phyloP scores from a whole-genome alignment of 2,329 filamentous ascomycete genomes.

The Scedosporium minutisporum region DNA sequence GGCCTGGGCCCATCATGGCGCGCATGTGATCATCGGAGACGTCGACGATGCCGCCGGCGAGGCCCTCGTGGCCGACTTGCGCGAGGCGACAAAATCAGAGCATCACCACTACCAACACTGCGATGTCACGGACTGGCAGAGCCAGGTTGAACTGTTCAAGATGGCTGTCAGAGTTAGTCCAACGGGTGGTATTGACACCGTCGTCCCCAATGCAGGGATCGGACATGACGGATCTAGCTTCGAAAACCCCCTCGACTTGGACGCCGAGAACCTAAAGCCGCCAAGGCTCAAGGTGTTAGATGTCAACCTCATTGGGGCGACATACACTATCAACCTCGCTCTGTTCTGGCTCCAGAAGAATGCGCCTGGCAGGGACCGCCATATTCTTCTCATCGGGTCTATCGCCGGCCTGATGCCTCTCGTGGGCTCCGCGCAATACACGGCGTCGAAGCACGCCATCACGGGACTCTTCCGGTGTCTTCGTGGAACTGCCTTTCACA shows the following conservation, averaged over 20 bases:
- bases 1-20: slow-evolving; percentile 44
- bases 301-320: slow-evolving; percentile 53
- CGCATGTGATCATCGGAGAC: slow-evolving; percentile 55
- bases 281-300: slow-evolving; percentile 46
- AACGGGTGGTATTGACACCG: slow-evolving; percentile 47
- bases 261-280: slow-evolving; percentile 26
- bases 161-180: slow-evolving; percentile 43
- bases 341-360: slow-evolving; percentile 40
- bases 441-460: slow-evolving; percentile 55
- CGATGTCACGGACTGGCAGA: slow-evolving; percentile 57
- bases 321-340: slow-evolving; percentile 57
- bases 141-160: slow-evolving; percentile 55
- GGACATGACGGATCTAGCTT: slow-evolving; percentile 26
- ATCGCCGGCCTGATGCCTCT: slow-evolving; percentile 44
- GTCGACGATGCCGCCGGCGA: slow-evolving; percentile 45
- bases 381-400: slow-evolving; percentile 51
- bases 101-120: slow-evolving; percentile 39
- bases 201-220: slow-evolving; percentile 60
- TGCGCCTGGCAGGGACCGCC: slow-evolving; percentile 14
- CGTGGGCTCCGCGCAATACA: slow-evolving; percentile 38
- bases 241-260: slow-evolving; percentile 35
- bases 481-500: slow-evolving; percentile 13
- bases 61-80: slow-evolving; percentile 42
- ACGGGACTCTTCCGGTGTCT: slow-evolving; percentile 54
- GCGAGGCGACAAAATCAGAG: slow-evolving; percentile 16